Evolutionary conservation across 2,329 filamentous ascomycete genomes (phyloP).

Genomic region (Monosporascus ibericus): DNA sequence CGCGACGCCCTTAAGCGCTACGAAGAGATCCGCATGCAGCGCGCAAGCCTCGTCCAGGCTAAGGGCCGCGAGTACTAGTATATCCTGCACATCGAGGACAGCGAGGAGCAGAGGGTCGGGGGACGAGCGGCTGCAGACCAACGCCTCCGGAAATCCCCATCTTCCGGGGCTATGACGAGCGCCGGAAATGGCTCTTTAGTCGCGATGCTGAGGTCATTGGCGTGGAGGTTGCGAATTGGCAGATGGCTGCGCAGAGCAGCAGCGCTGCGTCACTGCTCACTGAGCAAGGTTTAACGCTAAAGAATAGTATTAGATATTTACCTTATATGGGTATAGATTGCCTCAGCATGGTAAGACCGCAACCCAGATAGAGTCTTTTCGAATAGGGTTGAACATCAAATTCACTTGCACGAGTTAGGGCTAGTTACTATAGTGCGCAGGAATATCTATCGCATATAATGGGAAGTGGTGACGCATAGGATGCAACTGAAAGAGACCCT

Average conservation of each 20-base stretch:
- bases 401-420: no score
- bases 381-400: no score
- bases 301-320: no score
- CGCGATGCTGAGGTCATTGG: slow-evolving; percentile 15
- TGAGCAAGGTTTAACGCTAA: not conserved
- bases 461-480: no score
- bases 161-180: slow-evolving; percentile 20
- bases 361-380: no score
- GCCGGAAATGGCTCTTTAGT: slow-evolving; percentile 28
- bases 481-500: no score
- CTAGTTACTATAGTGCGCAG: no score
- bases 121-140: slow-evolving; percentile 9
- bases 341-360: no score
- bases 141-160: slow-evolving; percentile 13
- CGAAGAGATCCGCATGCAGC: slow-evolving; percentile 5
- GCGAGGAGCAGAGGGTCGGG: slow-evolving; percentile 13
- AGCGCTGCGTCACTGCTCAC: slow-evolving; percentile 7
- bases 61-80: slow-evolving; percentile 12
- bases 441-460: no score
- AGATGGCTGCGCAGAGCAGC: not conserved
- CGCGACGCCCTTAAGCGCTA: slow-evolving; percentile 3
- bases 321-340: no score
- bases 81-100: slow-evolving; percentile 18
- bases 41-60: slow-evolving; percentile 5
- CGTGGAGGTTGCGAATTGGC: slow-evolving; percentile 8